Evolutionary conservation across 768 basidiomycete species (phyloP), one percentile per base, ranked within the genome.

Genomic region (Chalciporus chontae): DNA sequence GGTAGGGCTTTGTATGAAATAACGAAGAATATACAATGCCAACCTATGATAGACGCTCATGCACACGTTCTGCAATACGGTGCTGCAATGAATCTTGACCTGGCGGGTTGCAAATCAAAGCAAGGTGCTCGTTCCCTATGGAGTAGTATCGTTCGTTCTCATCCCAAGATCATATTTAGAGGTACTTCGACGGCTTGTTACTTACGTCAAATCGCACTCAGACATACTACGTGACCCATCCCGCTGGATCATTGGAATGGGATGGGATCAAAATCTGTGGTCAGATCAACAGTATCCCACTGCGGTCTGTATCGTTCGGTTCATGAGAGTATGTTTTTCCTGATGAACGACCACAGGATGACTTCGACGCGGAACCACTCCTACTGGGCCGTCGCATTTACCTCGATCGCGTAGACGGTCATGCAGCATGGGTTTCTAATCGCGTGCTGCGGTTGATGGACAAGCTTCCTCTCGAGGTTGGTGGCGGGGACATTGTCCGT

Each of bases 261-360:
- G 94, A 5, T 98, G 94, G 94, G 90, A 98, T 61, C 93, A 98
- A 67, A 95, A 87, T 1, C 75, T 78, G 50, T 91, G 88, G 88
- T 55, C 75, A 7, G 74, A 71, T 10, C 65, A 72, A 8, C 62
- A 73, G 19, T 94, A 91, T 55, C 92, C 92, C 3, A 82, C 77
- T 27, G 84, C 88, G 1, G 91, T 90, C 58, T 18, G 64, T 62
- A 3, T 18, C 29, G 21, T 77, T 44, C 9, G 32, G 29, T 23
- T 76, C 24, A 19, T 19, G 14, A 6, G 0, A 43, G 5, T 50
- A 9, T 50, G 5, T 48, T 8, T 50, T 7, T 31, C 18, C 21
- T 42, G 3, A 27, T 23, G 5, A 43, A 44, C 27, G n/a, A 46
- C 32, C 11, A 8, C 43, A 93, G 90, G 76, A 73, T 10, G 90